A percentile compares a stretch with the other conserved stretches of the same genome.
These are phyloP conservation scores for Fusarium nematophilum DNA, from an alignment of 2,329 filamentous ascomycete species.

Conservation along the genomic window DNA sequence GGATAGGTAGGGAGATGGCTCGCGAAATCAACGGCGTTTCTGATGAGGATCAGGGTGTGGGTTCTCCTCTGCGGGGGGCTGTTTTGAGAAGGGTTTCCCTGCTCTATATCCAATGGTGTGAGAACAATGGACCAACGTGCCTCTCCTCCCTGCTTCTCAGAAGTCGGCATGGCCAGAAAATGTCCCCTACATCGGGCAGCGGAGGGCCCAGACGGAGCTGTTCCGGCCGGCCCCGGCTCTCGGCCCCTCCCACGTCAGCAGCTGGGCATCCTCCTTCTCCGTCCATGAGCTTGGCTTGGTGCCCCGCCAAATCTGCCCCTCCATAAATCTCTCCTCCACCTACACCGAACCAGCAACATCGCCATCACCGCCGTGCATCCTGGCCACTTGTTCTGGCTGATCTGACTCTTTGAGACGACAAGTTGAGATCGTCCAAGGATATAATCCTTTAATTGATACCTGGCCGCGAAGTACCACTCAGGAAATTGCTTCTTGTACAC, in stretches of 20 bases:
- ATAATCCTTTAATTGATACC: too few species aligned
- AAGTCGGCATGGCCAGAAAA: background rate
- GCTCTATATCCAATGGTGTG: slow-evolving; percentile 10
- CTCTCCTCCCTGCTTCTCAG: slow-evolving; percentile 1
- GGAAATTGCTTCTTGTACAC: too few species aligned
- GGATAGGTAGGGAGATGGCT: slow-evolving; percentile 16
- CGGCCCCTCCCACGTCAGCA: slow-evolving; percentile 33
- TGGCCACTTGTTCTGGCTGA: too few species aligned
- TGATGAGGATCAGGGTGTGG: slow-evolving; percentile 21
- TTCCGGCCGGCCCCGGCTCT: slow-evolving; percentile 18
- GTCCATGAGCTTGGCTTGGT: slow-evolving; percentile 1
- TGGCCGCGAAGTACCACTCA: too few species aligned
- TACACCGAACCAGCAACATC: background rate
- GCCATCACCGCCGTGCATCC: slow-evolving; percentile 12
- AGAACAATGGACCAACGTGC: slow-evolving; percentile 3
- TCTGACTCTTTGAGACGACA: too few species aligned
- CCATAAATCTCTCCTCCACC: slow-evolving; percentile 31
- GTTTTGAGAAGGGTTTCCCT: background rate
- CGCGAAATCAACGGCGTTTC: slow-evolving; percentile 30
- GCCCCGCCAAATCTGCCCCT: slow-evolving; percentile 39
- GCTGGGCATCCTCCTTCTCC: too few species aligned
- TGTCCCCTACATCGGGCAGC: background rate
- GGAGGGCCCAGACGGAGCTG: slow-evolving; percentile 22
- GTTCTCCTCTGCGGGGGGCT: background rate
- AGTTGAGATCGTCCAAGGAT: too few species aligned